A percentile compares a stretch with the other conserved stretches of the same genome.
Evolutionary conservation across 1,284 basidiomycete species (phyloP).

Genomic region (Cutaneotrichosporon curvatum): DNA sequence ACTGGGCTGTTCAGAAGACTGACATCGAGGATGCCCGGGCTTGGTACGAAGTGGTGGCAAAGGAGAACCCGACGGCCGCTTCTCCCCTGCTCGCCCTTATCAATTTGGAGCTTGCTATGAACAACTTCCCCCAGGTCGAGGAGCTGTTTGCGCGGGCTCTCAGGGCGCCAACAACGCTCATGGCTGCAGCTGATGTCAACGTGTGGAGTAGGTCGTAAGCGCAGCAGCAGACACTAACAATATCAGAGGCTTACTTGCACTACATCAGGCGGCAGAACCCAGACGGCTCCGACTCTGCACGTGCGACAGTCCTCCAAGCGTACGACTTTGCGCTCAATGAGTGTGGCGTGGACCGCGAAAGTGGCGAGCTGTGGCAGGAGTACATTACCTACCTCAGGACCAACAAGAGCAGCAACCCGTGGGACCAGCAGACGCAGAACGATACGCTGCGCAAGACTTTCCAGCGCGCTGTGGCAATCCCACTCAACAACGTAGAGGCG

Average conservation of each 20-base stretch:
- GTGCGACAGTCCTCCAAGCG: slow-evolving; percentile 72
- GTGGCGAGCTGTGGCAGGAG: slow-evolving; percentile 55
- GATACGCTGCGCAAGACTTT: slow-evolving; percentile 86
- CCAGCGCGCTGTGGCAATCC: slow-evolving; percentile 87
- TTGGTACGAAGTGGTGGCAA: slow-evolving; percentile 39
- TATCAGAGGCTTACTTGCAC: slow-evolving; percentile 44
- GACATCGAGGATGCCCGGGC: slow-evolving; percentile 42
- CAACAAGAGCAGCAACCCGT: slow-evolving; percentile 69
- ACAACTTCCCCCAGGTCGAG: slow-evolving; percentile 43
- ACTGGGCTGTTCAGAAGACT: slow-evolving; percentile 42
- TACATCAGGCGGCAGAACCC: slow-evolving; percentile 47
- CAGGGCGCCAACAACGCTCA: slow-evolving; percentile 34
- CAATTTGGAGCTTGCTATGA: slow-evolving; percentile 44
- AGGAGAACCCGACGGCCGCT: slow-evolving; percentile 39
- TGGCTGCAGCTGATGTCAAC: slow-evolving; percentile 42
- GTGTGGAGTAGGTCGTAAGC: slow-evolving; percentile 44
- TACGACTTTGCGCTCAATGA: slow-evolving; percentile 91
- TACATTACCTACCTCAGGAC: slow-evolving; percentile 76
- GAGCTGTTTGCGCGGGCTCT: slow-evolving; percentile 40
- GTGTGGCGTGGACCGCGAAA: slow-evolving; percentile 64
- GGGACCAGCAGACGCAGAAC: slow-evolving; percentile 95
- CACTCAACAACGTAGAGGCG: slow-evolving; percentile 83
- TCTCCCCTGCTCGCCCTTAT: slow-evolving; percentile 40
- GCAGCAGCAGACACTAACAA: not conserved
- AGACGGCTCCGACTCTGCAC: slow-evolving; percentile 50